Evolutionary conservation across 345 rosid genomes (phyloP).

Genomic region (Euclidium syriacum): DNA sequence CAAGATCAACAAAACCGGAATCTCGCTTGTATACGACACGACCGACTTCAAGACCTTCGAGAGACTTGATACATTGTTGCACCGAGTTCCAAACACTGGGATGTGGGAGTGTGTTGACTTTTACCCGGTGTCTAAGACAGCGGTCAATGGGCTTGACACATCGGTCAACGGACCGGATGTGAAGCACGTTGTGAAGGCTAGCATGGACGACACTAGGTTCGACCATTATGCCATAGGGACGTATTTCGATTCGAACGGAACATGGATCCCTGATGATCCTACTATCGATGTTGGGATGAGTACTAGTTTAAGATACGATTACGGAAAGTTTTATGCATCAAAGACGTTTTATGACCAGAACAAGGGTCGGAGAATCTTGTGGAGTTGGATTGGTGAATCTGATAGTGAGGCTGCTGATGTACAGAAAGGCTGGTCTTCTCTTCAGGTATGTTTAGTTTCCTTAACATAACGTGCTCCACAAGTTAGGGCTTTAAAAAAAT

Average conservation of each 20-base stretch:
- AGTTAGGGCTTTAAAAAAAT: constrained; percentile 7
- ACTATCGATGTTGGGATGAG: constrained; percentile 64
- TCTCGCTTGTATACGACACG: constrained; percentile 66
- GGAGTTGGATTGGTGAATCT: constrained; percentile 98
- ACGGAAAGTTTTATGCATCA: constrained; percentile 86
- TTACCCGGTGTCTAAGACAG: constrained; percentile 64
- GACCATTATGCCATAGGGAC: constrained; percentile 83
- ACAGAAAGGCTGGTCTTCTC: constrained; percentile 86
- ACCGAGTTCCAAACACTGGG: constrained; percentile 79
- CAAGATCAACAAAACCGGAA: constrained; percentile 49
- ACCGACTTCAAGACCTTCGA: constrained; percentile 45
- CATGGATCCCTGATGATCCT: constrained; percentile 85
- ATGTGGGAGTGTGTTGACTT: constrained; percentile 99
- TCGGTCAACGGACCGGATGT: constrained; percentile 57
- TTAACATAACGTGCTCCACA: background rate
- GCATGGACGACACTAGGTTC: constrained; percentile 65
- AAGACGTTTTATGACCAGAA: constrained; percentile 76
- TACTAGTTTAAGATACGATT: constrained; percentile 61
- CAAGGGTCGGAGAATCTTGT: constrained; percentile 62
- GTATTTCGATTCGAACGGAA: constrained; percentile 48
- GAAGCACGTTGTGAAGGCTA: constrained; percentile 86
- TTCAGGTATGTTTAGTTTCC: constrained; percentile 51
- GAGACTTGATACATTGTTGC: constrained; percentile 44
- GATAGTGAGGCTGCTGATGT: constrained; percentile 67
- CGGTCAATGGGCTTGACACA: constrained; percentile 56